Conservation (phyloP, 2,329 filamentous ascomycete genomes). For the Colletotrichum simmondsii region DNA sequence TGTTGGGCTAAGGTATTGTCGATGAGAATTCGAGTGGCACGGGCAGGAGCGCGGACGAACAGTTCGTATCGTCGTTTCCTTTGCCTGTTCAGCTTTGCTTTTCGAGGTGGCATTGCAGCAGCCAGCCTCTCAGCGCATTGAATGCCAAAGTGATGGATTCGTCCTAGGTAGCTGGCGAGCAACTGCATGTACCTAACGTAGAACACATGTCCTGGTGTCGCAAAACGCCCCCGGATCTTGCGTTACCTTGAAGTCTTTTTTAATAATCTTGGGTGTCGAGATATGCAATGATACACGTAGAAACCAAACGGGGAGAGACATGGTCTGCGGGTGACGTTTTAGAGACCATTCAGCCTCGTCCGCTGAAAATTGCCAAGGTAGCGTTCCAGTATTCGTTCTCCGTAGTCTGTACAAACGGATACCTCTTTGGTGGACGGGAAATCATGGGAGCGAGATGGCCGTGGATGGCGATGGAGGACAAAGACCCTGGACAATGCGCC, state of each 20-base stretch:
- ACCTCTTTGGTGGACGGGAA: neutral
- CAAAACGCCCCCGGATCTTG: neutral
- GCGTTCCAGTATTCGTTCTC: neutral
- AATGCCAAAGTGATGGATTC: neutral
- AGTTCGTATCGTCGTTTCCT: constrained; percentile 3
- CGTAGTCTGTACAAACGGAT: neutral
- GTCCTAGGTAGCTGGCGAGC: neutral
- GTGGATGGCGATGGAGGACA: constrained; percentile 3
- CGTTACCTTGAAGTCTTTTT: neutral
- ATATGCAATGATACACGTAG: neutral
- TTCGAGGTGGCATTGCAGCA: neutral
- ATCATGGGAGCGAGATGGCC: neutral
- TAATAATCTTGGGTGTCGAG: no score
- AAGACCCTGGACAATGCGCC: constrained; percentile 16
- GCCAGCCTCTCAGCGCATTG: neutral
- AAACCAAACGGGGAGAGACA: neutral
- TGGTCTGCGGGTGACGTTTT: neutral
- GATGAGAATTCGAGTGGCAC: neutral
- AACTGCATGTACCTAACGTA: neutral
- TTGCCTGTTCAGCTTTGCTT: constrained; percentile 11
- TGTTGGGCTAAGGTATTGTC: neutral
- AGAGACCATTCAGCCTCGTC: neutral
- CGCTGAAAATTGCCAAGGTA: neutral
- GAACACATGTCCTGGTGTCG: neutral
- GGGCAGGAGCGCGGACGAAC: neutral